A percentile compares a stretch with the other conserved stretches of the same genome.
phyloP scores from a whole-genome alignment of 2,329 filamentous ascomycete genomes.

The Hypoxylon sp. region DNA sequence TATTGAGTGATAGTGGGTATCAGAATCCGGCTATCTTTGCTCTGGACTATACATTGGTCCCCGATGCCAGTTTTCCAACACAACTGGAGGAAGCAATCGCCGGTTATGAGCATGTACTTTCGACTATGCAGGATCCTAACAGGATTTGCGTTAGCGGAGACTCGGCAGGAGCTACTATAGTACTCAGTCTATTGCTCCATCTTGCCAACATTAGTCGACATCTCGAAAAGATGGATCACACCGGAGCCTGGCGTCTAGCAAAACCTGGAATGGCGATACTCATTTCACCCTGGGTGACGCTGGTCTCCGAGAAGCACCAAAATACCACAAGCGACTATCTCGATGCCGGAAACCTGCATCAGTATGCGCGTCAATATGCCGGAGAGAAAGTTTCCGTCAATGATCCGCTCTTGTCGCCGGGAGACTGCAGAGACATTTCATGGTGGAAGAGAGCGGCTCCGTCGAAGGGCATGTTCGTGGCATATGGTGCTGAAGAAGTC shows the following conservation, averaged over 20 bases:
- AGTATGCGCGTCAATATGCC: constrained; percentile 79
- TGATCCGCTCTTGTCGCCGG: constrained; percentile 77
- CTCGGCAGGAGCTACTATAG: constrained; percentile 82
- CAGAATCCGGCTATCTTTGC: constrained; percentile 83
- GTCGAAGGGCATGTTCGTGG: constrained; percentile 75
- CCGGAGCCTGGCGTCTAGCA: constrained; percentile 54
- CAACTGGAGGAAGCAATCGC: constrained; percentile 79
- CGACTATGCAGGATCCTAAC: constrained; percentile 69
- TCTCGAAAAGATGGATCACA: constrained; percentile 50
- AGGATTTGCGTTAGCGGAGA: constrained; percentile 82
- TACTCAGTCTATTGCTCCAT: constrained; percentile 79
- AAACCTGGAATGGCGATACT: constrained; percentile 72
- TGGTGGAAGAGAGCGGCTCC: constrained; percentile 80
- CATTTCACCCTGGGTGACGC: constrained; percentile 85
- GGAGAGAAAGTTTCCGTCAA: constrained; percentile 63
- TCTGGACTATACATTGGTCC: constrained; percentile 85
- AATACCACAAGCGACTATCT: constrained; percentile 84
- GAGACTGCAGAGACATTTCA: constrained; percentile 73
- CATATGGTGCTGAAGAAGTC: constrained; percentile 83
- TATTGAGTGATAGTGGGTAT: constrained; percentile 76
- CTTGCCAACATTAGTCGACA: constrained; percentile 65
- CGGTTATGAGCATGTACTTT: constrained; percentile 79
- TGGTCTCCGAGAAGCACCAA: constrained; percentile 76
- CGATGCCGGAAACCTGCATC: constrained; percentile 74
- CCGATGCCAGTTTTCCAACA: constrained; percentile 78